Evolutionary conservation across 2,329 filamentous ascomycete species (phyloP), one percentile per base, ranked within the genome.

Genomic region (Claviceps cyperi): DNA sequence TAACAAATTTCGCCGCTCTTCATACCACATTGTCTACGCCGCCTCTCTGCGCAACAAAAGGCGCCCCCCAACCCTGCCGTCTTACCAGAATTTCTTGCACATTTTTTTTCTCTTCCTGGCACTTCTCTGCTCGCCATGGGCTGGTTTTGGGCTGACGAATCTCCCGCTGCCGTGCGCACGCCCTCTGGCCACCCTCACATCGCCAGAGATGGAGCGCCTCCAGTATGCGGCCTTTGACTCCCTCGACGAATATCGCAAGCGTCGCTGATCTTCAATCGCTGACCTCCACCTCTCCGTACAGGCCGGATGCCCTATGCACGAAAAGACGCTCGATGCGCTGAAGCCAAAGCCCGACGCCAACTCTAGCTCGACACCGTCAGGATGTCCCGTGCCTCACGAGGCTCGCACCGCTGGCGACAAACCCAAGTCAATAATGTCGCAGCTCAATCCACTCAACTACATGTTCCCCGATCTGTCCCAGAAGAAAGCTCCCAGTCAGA

Each of bases 391-490:
- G 13, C 68, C 70, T 15, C 72, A 75, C 56, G 66, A 57, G 32
- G 60, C 59, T 45, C 53, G 58, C 40, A 50, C 55, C 21, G 22
- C 54, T 11, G 53, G 62, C 21, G 60, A 67, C 40, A 61, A 71
- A 54, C 59, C 67, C 39, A 66, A 68, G 52, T 75, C 74, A 1
- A 61, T 75, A 19, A 63, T 80, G 9, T 78, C 77, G 3, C 76
- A 74, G 59, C 68, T 80, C 49, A 81, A 81, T 60, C 77, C 77
- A 5, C 75, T 98, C 49, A 98, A 98, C 72, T 96, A 91, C 74
- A 98, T 98, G 91, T 94, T 94, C 65, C 75, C 78, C 40, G 80
- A 84, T 54, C 74, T 97, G 44, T 91, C 90, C 6, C 91, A 97
- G 69, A 77, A 81, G 32, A 84, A 78, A 46, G 81, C 87, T 2